A percentile compares a stretch with the other conserved stretches of the same genome.
These are phyloP conservation scores for Colletotrichum endophyticum DNA, from an alignment of 2,329 filamentous ascomycete genomes.

Conservation along the genomic window DNA sequence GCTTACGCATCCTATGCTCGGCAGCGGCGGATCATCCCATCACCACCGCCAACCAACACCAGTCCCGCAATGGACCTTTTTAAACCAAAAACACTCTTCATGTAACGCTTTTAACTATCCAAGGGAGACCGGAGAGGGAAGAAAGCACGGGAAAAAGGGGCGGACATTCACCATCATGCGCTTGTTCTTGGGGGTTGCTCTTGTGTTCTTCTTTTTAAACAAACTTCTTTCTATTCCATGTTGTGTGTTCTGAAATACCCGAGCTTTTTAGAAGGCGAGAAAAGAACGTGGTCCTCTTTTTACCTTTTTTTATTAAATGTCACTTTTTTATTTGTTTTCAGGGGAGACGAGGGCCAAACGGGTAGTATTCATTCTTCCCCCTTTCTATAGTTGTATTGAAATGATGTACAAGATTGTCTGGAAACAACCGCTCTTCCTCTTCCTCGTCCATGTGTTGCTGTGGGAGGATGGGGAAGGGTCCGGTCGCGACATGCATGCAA, in stretches of 20 bases:
- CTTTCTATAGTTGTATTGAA: constrained; percentile 18
- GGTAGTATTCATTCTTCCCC: constrained; percentile 15
- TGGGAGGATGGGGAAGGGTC: not conserved
- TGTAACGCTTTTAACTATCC: constrained; percentile 12
- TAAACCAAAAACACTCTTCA: not conserved
- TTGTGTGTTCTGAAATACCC: constrained; percentile 23
- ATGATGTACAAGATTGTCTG: constrained; percentile 16
- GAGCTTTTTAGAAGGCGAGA: constrained; percentile 18
- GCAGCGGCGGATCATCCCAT: not conserved
- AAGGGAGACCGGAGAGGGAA: not conserved
- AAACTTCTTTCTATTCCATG: constrained; percentile 7
- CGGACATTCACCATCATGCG: not conserved
- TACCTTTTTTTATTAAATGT: not conserved
- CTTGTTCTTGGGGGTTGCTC: not conserved
- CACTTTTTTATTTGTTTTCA: not conserved
- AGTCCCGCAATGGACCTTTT: not conserved
- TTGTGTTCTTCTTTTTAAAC: not conserved
- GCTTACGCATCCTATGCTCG: not conserved
- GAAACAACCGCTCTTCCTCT: not conserved
- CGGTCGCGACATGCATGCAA: not conserved
- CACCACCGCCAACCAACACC: not conserved
- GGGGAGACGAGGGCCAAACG: not conserved
- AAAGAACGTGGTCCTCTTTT: constrained; percentile 14
- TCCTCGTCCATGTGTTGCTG: not conserved
- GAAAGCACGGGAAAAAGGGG: not conserved